Conservation (phyloP, 768 basidiomycete species). For the Amyloporia xantha region DNA sequence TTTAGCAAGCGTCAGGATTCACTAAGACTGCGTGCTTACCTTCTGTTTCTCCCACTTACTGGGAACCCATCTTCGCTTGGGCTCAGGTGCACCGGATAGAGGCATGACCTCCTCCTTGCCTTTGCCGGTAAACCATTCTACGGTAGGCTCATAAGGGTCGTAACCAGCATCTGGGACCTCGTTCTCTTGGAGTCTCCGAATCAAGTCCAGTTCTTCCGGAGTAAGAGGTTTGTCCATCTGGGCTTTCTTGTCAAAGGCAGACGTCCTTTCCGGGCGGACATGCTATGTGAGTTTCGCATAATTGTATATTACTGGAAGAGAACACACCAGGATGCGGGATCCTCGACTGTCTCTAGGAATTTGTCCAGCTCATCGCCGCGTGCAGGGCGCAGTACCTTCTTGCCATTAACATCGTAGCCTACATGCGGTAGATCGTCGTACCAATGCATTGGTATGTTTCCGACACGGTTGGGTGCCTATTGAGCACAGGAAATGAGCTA, state of each 20-base stretch:
- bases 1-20: neutral
- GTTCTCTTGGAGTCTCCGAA: slow-evolving; percentile 79
- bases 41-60: slow-evolving; percentile 99
- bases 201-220: slow-evolving; percentile 90
- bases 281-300: neutral
- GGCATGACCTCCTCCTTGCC: slow-evolving; percentile 96
- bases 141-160: slow-evolving; percentile 88
- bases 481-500: neutral
- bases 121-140: slow-evolving; percentile 96
- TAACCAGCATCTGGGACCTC: slow-evolving; percentile 90
- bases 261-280: slow-evolving; percentile 53
- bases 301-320: neutral
- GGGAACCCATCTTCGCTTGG: slow-evolving; percentile 93
- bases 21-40: too few relatives aligned
- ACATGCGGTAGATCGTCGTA: slow-evolving; percentile 99
- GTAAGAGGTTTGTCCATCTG: slow-evolving; percentile 85
- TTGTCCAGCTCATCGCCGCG: slow-evolving; percentile 96
- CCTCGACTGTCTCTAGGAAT: slow-evolving; percentile 90
- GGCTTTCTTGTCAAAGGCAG: slow-evolving; percentile 83
- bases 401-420: slow-evolving; percentile 94
- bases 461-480: slow-evolving; percentile 93
- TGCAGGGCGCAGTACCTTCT: slow-evolving; percentile 88
- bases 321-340: slow-evolving; percentile 71
- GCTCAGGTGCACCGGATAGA: slow-evolving; percentile 83
- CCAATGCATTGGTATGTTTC: slow-evolving; percentile 95